Evolutionary conservation across 306 rosid species (phyloP), one percentile per base, ranked within the genome.

Genomic region (Prinsepia uniflora): DNA sequence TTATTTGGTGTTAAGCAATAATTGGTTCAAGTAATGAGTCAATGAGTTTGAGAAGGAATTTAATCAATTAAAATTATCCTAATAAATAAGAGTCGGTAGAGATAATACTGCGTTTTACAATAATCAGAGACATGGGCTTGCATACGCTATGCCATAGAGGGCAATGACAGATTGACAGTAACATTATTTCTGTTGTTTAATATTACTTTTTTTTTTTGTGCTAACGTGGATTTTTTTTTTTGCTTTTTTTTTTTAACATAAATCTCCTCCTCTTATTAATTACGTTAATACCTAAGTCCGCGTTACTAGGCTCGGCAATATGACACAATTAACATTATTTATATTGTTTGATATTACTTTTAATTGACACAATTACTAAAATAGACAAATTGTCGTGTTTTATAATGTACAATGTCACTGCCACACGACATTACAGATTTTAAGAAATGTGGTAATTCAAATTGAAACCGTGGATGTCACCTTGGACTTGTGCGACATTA

Each of bases 351-450:
- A n/a, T n/a, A n/a, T n/a, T n/a, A n/a, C n/a, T n/a, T n/a, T 58
- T 58, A 12, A 24, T 12, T 58, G 15, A 58, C 18, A 24, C 15
- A 12, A 11, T 2, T 24, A 6, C 63, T 6, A 58, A 58, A 53
- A 7, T 7, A 53, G 13, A 24, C 6, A 12, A 34, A 12, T 24
- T 6, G 24, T 41, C 13, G n/a, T 22, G 17, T 58, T 12, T 22
- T 5, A 22, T 57, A 57, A 22, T 17, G 63, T 5, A 22, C 3
- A 22, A 57, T 57, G 24, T 5, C 0, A 0, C 11, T 22, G 12
- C 18, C 40, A 54, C 11, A 53, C 41, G 78, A 3, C 72, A 53
- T 66, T 46, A 19, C 44, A 57, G 53, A 41, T 8, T 67, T 53
- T 57, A 53, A 65, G 66, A 46, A 47, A 17, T 45, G 43, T 63